A percentile compares a stretch with the other conserved stretches of the same genome.
phyloP scores from a whole-genome alignment of 352 stramenopile genomes.

The Pythium sp. region DNA sequence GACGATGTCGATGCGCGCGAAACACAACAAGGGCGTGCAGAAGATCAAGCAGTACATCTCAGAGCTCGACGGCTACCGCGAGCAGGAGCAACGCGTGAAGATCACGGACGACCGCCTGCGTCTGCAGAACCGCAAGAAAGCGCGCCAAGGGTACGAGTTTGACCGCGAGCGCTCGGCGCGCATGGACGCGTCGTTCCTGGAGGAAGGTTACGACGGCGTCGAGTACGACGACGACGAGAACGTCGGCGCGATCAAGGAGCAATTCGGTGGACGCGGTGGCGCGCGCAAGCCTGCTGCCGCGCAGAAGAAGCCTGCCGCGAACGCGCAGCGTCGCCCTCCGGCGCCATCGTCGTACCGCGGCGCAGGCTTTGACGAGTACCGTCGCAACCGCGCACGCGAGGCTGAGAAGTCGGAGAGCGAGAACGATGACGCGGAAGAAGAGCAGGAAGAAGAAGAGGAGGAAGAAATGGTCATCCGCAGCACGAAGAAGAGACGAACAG shows the following conservation, averaged over 20 bases:
- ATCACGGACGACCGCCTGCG: conserved; percentile 83
- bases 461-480: conserved; percentile 71
- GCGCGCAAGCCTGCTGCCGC: conserved; percentile 35
- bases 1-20: conserved; percentile 87
- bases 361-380: conserved; percentile 83
- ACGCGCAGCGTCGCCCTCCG: conserved; percentile 28
- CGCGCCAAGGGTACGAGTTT: conserved; percentile 75
- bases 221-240: conserved; percentile 87
- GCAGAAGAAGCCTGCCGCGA: conserved; percentile 27
- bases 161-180: conserved; percentile 68
- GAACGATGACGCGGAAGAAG: conserved; percentile 52
- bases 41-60: conserved; percentile 87
- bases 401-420: conserved; percentile 74
- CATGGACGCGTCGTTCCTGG: conserved; percentile 83
- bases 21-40: conserved; percentile 87
- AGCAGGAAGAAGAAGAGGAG: conserved; percentile 74
- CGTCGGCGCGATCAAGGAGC: conserved; percentile 82
- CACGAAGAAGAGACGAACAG: conserved; percentile 78
- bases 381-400: conserved; percentile 45
- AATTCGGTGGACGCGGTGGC: conserved; percentile 59
- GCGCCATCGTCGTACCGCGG: conserved; percentile 39
- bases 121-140: conserved; percentile 85
- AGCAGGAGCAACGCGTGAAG: conserved; percentile 84
- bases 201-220: conserved; percentile 70
- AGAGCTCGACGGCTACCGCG: conserved; percentile 74